Base-by-base conservation (phyloP, 345 rosid genomes). In the Populus davidiana region DNA sequence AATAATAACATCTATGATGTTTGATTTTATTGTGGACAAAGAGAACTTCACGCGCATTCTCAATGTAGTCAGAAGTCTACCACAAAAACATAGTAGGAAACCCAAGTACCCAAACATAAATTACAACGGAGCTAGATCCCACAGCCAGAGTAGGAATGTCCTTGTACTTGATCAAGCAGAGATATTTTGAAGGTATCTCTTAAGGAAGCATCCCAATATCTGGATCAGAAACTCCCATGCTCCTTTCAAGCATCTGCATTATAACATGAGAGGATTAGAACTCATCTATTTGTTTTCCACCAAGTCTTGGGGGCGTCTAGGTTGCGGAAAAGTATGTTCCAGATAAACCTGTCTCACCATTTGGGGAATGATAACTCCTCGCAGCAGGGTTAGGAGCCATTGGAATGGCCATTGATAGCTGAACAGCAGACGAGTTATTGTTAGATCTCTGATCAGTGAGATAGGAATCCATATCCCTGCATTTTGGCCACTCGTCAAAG, bases 341-440 rank as follows among this genome's bases (percentile, higher is more conserved):
- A 17, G 41, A 69, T 16, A 1, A 43, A 43, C 25, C 49, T 5
- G 9, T 21, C 54, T 39, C 14, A 23, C 54, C 72, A 43, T 69
- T n/a, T 39, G 27, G 52, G 72, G 52, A 69, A 25, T 18, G 54
- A 44, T 38, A 69, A 69, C 25, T 69, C 54, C 16, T 69, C 10
- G 27, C 33, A 5, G 54, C 38, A 18, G 70, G 14, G 72, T 69
- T n/a, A 41, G 52, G 72, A 77, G 75, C 78, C 70, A 77, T 49
- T 36, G 84, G 81, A n/a, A 63, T 69, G 54, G 75, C 71, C 78
- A 81, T 81, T 6, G 84, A 81, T 41, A 77, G 75, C 72, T 81
- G 84, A 39, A 80, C 74, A 63, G 78, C 41, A 50, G 73, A 81
- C 6, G 71, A 50, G 52, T 47, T 70, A 72, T 69, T 69, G 25